phyloP scores from a whole-genome alignment of 2,329 filamentous ascomycete species.

The Alternaria incomplexa region DNA sequence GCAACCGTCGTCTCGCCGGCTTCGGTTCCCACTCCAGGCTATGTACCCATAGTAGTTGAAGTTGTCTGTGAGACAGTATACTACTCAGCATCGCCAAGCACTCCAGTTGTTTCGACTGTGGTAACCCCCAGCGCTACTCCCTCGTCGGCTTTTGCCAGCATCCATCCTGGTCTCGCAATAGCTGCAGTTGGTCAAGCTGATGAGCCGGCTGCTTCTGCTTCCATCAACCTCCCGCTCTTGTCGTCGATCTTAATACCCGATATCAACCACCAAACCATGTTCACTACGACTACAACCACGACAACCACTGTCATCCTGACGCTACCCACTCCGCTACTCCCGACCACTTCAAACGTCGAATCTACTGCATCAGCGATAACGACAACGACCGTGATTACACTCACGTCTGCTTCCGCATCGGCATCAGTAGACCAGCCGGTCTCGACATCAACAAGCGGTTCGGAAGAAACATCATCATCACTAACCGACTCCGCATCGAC shows the following conservation, averaged over 20 bases:
- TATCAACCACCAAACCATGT: neutral
- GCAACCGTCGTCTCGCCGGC: neutral
- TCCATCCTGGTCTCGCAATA: neutral
- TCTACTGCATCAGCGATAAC: neutral
- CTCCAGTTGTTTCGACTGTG: neutral
- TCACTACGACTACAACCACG: neutral
- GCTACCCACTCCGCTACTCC: neutral
- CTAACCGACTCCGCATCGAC: neutral
- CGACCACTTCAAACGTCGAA: neutral
- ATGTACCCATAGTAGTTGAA: neutral
- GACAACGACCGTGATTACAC: neutral
- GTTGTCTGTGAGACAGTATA: conserved; percentile 3
- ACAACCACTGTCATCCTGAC: neutral
- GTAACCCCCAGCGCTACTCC: neutral
- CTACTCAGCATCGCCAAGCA: neutral
- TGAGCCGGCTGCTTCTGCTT: neutral
- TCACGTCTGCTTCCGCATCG: neutral
- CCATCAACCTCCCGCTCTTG: conserved; percentile 3
- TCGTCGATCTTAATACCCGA: conserved; percentile 6
- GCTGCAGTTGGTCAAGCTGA: neutral
- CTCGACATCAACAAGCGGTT: neutral
- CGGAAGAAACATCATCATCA: neutral
- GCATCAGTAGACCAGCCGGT: neutral
- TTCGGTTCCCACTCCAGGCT: neutral
- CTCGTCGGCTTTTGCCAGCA: neutral